phyloP scores from a whole-genome alignment of 805 yeast genomes.

The Yamadazyma tumulicola region DNA sequence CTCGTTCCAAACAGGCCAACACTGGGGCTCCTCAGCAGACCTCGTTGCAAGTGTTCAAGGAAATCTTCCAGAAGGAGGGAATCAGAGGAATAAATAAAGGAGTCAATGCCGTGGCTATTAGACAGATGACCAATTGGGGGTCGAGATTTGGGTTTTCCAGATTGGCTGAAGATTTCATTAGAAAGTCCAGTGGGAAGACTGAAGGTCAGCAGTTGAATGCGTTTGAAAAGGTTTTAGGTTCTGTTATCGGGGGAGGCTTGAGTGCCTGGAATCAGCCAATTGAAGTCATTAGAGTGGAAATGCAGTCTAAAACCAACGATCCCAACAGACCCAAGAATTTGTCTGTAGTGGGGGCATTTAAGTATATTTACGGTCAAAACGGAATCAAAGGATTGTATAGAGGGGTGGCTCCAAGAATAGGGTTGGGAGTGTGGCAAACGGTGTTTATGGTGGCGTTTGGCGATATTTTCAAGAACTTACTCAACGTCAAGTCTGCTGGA shows the following conservation, averaged over 20 bases:
- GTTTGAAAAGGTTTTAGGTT: slow-evolving; percentile 76
- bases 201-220: slow-evolving; percentile 61
- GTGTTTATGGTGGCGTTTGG: slow-evolving; percentile 98
- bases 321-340: slow-evolving; percentile 94
- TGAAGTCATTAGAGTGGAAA: slow-evolving; percentile 95
- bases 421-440: slow-evolving; percentile 97
- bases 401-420: slow-evolving; percentile 97
- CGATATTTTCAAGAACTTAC: slow-evolving; percentile 58
- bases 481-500: slow-evolving; percentile 40
- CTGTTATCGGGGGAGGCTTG: slow-evolving; percentile 94
- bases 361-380: slow-evolving; percentile 75
- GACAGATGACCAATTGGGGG: slow-evolving; percentile 99
- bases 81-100: slow-evolving; percentile 94
- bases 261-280: slow-evolving; percentile 99
- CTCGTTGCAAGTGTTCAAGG: slow-evolving; percentile 81
- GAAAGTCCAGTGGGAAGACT: slow-evolving; percentile 57
- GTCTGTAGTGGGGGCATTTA: slow-evolving; percentile 70
- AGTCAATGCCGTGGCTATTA: slow-evolving; percentile 97
- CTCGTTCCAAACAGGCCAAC: slow-evolving; percentile 71
- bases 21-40: slow-evolving; percentile 67
- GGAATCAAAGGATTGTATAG: slow-evolving; percentile 90
- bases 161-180: slow-evolving; percentile 83
- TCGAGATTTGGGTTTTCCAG: slow-evolving; percentile 92
- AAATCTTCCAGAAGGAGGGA: slow-evolving; percentile 82
- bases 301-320: slow-evolving; percentile 93